These are phyloP conservation scores for Grosmannia serpens DNA, from an alignment of 2,329 filamentous ascomycete genomes.

Conservation along the genomic window DNA sequence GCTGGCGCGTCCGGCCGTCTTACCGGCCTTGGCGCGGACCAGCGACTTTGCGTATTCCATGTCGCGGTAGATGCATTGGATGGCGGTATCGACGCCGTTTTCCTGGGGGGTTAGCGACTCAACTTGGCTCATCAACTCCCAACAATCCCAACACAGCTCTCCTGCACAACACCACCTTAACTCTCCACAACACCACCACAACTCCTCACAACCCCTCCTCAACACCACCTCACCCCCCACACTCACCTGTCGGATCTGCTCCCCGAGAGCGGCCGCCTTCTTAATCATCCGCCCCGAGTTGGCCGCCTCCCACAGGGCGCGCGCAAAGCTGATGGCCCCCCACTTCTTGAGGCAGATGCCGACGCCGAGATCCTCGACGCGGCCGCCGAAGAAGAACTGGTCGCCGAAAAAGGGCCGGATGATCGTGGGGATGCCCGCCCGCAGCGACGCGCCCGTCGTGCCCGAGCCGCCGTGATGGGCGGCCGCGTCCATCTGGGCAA, in stretches of 20 bases:
- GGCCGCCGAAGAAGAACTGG: constrained; percentile 86
- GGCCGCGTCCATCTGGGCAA: constrained; percentile 83
- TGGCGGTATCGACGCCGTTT: constrained; percentile 78
- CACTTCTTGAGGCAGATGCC: constrained; percentile 82
- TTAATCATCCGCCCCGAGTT: constrained; percentile 84
- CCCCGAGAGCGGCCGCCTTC: constrained; percentile 71
- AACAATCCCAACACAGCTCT: neutral
- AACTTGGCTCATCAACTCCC: neutral
- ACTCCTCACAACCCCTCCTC: too few species aligned
- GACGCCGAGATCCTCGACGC: constrained; percentile 87
- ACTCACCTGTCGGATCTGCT: constrained; percentile 74
- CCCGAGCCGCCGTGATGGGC: constrained; percentile 92
- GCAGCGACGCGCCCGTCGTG: constrained; percentile 84
- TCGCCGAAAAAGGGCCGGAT: constrained; percentile 97
- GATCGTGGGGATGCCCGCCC: constrained; percentile 86
- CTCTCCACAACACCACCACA: too few species aligned
- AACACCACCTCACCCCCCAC: neutral
- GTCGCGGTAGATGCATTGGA: constrained; percentile 88
- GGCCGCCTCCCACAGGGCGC: constrained; percentile 83
- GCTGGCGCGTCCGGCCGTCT: constrained; percentile 21
- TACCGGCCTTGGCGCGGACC: constrained; percentile 53
- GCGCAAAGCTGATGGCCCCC: constrained; percentile 73
- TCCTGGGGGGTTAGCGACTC: constrained; percentile 44
- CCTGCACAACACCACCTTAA: too few species aligned
- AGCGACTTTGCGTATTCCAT: constrained; percentile 83